Base-by-base conservation (phyloP, 2,329 filamentous ascomycete species). In the Paracamarosporium sp. region DNA sequence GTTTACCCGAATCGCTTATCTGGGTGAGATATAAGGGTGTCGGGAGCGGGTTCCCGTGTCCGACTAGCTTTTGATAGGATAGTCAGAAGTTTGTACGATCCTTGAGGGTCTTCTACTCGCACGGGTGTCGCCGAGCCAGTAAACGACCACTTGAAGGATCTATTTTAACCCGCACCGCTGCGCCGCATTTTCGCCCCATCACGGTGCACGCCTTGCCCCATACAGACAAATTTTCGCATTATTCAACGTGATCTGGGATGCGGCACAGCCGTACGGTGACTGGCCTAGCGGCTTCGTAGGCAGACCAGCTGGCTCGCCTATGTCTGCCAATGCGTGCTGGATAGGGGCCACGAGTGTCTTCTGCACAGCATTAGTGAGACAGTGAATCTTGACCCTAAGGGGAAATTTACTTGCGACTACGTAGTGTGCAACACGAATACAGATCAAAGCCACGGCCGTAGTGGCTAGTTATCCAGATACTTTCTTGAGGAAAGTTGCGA, bases 101-200 rank as follows among this genome's bases (percentile, higher is more conserved):
- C 6, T 28, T 2, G 22, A 22, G 9, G 44, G 27, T 31, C 28
- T 3, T 7, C 11, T 8, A 6, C 30, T 48, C 30, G 45, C 45
- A 24, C 45, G 30, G 20, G 2, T 12, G 12, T 11, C n/a, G 20
- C 3, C 12, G 5, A 20, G 15, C 20, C 28, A n/a, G 43, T 44
- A 13, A 22, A 27, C 9, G 9, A 20, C 15, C 47, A 40, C 22
- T 30, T 1, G 27, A 24, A 22, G 47, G 24, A 50, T 50, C 33
- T 50, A 50, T 40, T 50, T 40, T 40, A 28, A 38, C 24, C 24
- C 31, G 47, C 5, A 22, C 47, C 47, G 33, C 33, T 40, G 47
- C 47, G 47, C 33, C 47, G 47, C 47, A 20, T 50, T 40, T 20
- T 28, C 33, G 31, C 47, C 46, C 46, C 46, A 30, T 45, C 40